Conservation (phyloP, 148 eudicot genomes). For the Persicaria maculosa region DNA sequence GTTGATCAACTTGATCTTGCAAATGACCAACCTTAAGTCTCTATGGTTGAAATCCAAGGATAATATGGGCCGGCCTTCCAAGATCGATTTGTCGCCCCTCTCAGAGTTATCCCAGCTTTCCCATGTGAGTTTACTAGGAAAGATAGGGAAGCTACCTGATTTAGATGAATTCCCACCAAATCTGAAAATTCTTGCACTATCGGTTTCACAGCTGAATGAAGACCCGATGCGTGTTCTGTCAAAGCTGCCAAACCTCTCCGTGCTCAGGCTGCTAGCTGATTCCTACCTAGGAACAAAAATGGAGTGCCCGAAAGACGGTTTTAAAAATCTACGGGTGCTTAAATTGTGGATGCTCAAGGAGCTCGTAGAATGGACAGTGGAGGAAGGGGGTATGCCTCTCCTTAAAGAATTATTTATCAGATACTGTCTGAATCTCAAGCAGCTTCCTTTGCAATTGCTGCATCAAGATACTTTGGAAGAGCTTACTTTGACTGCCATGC, state of each 20-base stretch:
- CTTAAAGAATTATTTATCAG: slow-evolving; percentile 32
- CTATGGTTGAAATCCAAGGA: slow-evolving; percentile 36
- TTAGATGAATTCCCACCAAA: slow-evolving; percentile 23
- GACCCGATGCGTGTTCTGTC: slow-evolving; percentile 38
- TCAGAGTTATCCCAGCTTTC: slow-evolving; percentile 21
- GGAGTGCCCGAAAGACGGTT: slow-evolving; percentile 22
- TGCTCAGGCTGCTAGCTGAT: slow-evolving; percentile 35
- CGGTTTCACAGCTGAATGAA: slow-evolving; percentile 24
- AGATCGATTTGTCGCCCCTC: slow-evolving; percentile 19
- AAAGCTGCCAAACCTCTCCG: slow-evolving; percentile 22
- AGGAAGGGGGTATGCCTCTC: slow-evolving; percentile 26
- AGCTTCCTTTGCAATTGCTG: slow-evolving; percentile 18
- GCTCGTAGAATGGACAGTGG: slow-evolving; percentile 25
- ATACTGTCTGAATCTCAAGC: slow-evolving; percentile 22
- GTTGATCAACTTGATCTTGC: slow-evolving; percentile 23
- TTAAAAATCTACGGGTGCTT: slow-evolving; percentile 24
- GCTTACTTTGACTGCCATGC: slow-evolving; percentile 29
- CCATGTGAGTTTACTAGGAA: slow-evolving; percentile 32
- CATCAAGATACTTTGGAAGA: slow-evolving; percentile 21
- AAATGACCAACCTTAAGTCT: slow-evolving; percentile 20
- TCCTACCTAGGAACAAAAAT: slow-evolving; percentile 28
- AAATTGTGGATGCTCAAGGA: slow-evolving; percentile 43
- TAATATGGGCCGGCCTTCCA: slow-evolving; percentile 22
- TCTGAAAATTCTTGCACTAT: slow-evolving; percentile 34
- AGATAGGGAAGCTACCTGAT: slow-evolving; percentile 13